phyloP scores from a whole-genome alignment of 768 basidiomycete genomes.

The Antrodiella citrinella region DNA sequence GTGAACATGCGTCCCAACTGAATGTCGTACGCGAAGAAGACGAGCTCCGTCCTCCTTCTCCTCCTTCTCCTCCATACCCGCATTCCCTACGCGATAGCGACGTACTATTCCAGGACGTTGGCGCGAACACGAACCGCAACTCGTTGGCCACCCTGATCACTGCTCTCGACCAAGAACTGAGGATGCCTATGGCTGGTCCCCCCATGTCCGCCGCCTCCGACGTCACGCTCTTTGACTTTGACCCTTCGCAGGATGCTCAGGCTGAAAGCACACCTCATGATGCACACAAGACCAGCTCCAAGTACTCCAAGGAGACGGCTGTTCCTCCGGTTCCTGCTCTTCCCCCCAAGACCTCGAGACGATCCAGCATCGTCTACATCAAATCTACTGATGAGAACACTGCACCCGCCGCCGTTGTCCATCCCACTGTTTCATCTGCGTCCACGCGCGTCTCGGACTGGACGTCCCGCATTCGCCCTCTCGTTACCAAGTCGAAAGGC shows the following conservation, averaged over 20 bases:
- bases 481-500: constrained; percentile 48
- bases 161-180: constrained; percentile 23
- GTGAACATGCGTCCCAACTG: constrained; percentile 19
- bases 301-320: constrained; percentile 14
- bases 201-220: constrained; percentile 54
- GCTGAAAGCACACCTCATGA: constrained; percentile 63
- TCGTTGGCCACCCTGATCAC: constrained; percentile 38
- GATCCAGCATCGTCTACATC: constrained; percentile 59
- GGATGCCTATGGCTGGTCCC: constrained; percentile 17
- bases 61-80: constrained; percentile 1
- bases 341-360: constrained; percentile 24
- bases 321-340: constrained; percentile 18
- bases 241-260: constrained; percentile 20
- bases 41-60: constrained; percentile 13
- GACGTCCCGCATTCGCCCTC: constrained; percentile 36
- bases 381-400: constrained; percentile 46
- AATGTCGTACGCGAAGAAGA: constrained; percentile 35
- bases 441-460: constrained; percentile 12
- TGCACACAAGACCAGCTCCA: constrained; percentile 24
- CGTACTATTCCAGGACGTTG: constrained; percentile 33
- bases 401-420: constrained; percentile 4
- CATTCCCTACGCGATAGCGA: constrained; percentile 11
- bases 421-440: constrained; percentile 3
- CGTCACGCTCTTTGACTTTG: constrained; percentile 49
- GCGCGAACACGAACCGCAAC: constrained; percentile 45